Evolutionary conservation across 352 stramenopile genomes (phyloP), one percentile per base, ranked within the genome.

Genomic region (Phytopythium montanum): DNA sequence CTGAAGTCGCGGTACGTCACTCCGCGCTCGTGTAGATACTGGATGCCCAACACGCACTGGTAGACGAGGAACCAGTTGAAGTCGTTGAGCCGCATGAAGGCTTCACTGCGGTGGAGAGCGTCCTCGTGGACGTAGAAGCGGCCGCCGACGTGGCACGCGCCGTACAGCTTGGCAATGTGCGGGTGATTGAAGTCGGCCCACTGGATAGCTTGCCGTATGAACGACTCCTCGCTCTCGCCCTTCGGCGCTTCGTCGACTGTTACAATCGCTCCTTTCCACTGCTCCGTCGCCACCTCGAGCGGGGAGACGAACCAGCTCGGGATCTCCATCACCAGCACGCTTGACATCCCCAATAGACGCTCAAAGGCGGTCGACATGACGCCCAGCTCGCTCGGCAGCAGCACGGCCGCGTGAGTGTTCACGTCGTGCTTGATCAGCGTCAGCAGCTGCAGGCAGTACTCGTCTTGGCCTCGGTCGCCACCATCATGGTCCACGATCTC

Each of bases 141-240:
- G 13, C 8, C n/a, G 7, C 52, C 52, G 4, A 57, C 25, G 5
- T 57, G 52, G 18, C 34, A 48, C 34, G 52, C 52, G 23, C 33
- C 52, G 25, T 45, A 36, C 12, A 57, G 25, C 21, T 57, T 57
- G 34, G 25, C 52, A 25, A 57, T 34, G 18, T 41, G 31, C 14
- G 49, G 49, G 29, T 55, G 49, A 31, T 55, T 55, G 28, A 55
- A 55, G 34, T 38, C 34, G 21, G 34, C 23, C 52, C 52, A 57
- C 16, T 45, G 33, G 18, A 26, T 23, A 0, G 38, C 12, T 36
- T 57, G 21, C 1, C 38, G 13, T 5, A 58, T 14, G 26, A 58
- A 58, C 0, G 52, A 8, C 38, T 58, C 52, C 14, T 48, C 14
- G 33, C n/a, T 49, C 21, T 56, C 31, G 19, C 6, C 29, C 19